Evolutionary conservation across 768 basidiomycete species (phyloP).

Genomic region (Hebeloma cylindrosporum): DNA sequence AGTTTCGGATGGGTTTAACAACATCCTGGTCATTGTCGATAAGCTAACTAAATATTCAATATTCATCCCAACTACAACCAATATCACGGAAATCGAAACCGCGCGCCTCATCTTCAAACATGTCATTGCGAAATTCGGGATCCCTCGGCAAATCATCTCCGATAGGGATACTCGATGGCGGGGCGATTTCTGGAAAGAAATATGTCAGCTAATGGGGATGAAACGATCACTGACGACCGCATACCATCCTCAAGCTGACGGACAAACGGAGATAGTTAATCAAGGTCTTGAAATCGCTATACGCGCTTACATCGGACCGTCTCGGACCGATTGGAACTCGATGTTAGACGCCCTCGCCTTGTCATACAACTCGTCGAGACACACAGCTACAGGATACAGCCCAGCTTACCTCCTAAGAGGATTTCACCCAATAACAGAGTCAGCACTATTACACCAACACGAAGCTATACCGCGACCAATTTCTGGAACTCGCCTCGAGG

Average conservation of each 20-base stretch:
- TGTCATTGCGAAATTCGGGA: constrained; percentile 24
- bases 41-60: constrained; percentile 38
- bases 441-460: constrained; percentile 2
- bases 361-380: constrained; percentile 31
- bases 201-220: constrained; percentile 27
- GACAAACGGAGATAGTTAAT: constrained; percentile 36
- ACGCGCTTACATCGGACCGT: constrained; percentile 27
- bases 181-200: constrained; percentile 27
- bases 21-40: constrained; percentile 35
- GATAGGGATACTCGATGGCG: constrained; percentile 30
- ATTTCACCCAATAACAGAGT: constrained; percentile 21
- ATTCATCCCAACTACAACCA: constrained; percentile 35
- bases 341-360: constrained; percentile 24
- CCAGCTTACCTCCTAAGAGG: constrained; percentile 30
- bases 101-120: constrained; percentile 31
- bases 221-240: constrained; percentile 24
- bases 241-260: constrained; percentile 36
- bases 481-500: background rate
- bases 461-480: too few species aligned
- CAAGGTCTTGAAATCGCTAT: constrained; percentile 31
- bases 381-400: constrained; percentile 26
- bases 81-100: constrained; percentile 24
- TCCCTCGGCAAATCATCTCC: constrained; percentile 28
- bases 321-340: constrained; percentile 25
- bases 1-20: constrained; percentile 25